Evolutionary conservation across 2,329 filamentous ascomycete genomes (phyloP).

Genomic region (Microdochium trichocladiopsis): DNA sequence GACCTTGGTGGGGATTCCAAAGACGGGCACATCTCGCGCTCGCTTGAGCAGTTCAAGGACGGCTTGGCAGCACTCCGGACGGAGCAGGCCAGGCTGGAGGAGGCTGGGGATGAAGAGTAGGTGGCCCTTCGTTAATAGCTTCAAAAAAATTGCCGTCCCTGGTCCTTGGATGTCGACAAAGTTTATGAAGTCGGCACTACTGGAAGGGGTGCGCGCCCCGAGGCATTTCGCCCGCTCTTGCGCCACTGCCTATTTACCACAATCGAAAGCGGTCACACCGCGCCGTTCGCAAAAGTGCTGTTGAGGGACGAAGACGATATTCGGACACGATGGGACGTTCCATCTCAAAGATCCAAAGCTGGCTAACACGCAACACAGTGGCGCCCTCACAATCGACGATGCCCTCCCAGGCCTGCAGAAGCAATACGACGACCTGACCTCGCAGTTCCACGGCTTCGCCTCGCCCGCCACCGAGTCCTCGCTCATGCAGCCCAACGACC

Average conservation of each 20-base stretch:
- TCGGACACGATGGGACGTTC: too few relatives aligned
- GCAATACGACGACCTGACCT: conserved; percentile 69
- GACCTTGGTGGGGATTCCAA: conserved; percentile 73
- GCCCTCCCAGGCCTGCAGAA: conserved; percentile 62
- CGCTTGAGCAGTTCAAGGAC: conserved; percentile 77
- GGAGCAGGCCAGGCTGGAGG: conserved; percentile 57
- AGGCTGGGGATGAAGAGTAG: conserved; percentile 57
- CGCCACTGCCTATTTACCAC: too few relatives aligned
- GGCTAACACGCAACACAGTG: conserved; percentile 27
- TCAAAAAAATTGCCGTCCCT: too few relatives aligned
- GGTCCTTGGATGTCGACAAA: too few relatives aligned
- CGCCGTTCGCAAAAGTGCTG: too few relatives aligned
- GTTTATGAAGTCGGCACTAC: too few relatives aligned
- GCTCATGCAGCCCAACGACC: conserved; percentile 57
- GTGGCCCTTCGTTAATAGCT: conserved; percentile 10
- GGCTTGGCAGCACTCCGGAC: conserved; percentile 65
- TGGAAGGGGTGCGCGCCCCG: too few relatives aligned
- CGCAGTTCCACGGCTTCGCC: conserved; percentile 70
- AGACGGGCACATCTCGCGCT: conserved; percentile 83
- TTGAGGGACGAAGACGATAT: too few relatives aligned
- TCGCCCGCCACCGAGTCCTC: conserved; percentile 40
- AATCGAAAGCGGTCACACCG: too few relatives aligned
- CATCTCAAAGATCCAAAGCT: too few relatives aligned
- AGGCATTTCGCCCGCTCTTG: too few relatives aligned
- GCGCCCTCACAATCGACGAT: conserved; percentile 46